Evolutionary conservation across 345 rosid species (phyloP).

Genomic region (Acer saccharum): DNA sequence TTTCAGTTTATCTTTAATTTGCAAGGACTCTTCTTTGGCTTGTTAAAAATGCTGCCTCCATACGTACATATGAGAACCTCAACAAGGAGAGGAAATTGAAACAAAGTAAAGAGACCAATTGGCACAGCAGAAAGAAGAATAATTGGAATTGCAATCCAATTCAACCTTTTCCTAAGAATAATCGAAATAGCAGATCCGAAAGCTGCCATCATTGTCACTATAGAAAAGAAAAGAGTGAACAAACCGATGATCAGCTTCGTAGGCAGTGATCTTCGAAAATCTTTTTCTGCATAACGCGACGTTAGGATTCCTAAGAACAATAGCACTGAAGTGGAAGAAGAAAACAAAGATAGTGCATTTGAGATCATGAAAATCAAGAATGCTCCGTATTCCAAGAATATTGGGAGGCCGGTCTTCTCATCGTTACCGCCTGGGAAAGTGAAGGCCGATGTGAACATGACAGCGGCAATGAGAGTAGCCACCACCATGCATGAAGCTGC

Average conservation of each 20-base stretch:
- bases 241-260: slow-evolving; percentile 11
- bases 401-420: slow-evolving; percentile 8
- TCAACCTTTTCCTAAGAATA: background rate
- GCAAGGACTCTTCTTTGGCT: background rate
- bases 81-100: slow-evolving; percentile 37
- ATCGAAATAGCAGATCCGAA: slow-evolving; percentile 2
- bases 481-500: slow-evolving; percentile 16
- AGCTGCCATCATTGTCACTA: slow-evolving; percentile 4
- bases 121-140: slow-evolving; percentile 18
- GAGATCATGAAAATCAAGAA: slow-evolving; percentile 9
- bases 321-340: slow-evolving; percentile 14
- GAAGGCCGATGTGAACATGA: slow-evolving; percentile 12
- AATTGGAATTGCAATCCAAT: background rate
- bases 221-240: slow-evolving; percentile 5
- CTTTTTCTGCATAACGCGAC: slow-evolving; percentile 35
- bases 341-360: slow-evolving; percentile 16
- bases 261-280: slow-evolving; percentile 33
- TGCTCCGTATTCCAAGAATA: background rate
- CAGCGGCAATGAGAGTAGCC: slow-evolving; percentile 17
- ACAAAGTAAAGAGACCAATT: slow-evolving; percentile 28
- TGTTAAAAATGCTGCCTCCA: slow-evolving; percentile 28
- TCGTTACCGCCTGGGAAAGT: slow-evolving; percentile 20
- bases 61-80: slow-evolving; percentile 34
- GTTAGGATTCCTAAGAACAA: slow-evolving; percentile 36
- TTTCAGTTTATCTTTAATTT: background rate